phyloP scores from a whole-genome alignment of 2,329 filamentous ascomycete genomes.

The Pseudogymnoascus sp. region DNA sequence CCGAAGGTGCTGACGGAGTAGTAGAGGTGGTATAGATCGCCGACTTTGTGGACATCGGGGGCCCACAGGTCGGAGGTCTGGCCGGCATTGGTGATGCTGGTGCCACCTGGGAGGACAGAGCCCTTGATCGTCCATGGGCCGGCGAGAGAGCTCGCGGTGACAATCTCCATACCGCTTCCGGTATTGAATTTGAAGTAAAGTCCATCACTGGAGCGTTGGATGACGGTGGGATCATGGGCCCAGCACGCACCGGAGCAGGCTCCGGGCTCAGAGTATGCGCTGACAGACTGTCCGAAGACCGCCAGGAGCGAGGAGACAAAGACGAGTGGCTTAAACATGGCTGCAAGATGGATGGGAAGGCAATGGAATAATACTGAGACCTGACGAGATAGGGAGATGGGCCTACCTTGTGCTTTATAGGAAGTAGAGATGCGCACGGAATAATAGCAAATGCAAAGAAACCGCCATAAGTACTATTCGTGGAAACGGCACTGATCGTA shows the following conservation, averaged over 20 bases:
- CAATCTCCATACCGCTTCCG: conserved; percentile 34
- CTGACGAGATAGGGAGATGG: not conserved
- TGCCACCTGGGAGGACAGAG: conserved; percentile 33
- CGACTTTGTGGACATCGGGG: conserved; percentile 43
- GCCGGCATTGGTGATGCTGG: conserved; percentile 34
- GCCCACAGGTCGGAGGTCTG: conserved; percentile 35
- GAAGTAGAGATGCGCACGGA: not conserved
- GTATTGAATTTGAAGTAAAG: conserved; percentile 39
- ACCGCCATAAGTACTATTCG: not conserved
- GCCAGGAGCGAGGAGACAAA: conserved; percentile 7
- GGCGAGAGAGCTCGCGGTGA: conserved; percentile 31
- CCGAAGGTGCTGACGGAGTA: conserved; percentile 49
- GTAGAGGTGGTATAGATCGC: conserved; percentile 46
- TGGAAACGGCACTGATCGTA: not conserved
- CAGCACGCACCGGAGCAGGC: conserved; percentile 34
- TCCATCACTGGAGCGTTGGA: conserved; percentile 33
- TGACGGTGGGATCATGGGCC: conserved; percentile 35
- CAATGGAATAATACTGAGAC: not conserved
- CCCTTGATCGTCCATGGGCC: conserved; percentile 39
- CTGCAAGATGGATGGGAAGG: not conserved
- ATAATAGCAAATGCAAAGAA: not conserved
- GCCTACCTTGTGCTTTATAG: not conserved
- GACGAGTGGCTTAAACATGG: not conserved
- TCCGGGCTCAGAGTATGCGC: conserved; percentile 29
- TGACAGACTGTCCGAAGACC: conserved; percentile 8